Conservation (phyloP, 73 alveolate species). For the Uronychia setigera region DNA sequence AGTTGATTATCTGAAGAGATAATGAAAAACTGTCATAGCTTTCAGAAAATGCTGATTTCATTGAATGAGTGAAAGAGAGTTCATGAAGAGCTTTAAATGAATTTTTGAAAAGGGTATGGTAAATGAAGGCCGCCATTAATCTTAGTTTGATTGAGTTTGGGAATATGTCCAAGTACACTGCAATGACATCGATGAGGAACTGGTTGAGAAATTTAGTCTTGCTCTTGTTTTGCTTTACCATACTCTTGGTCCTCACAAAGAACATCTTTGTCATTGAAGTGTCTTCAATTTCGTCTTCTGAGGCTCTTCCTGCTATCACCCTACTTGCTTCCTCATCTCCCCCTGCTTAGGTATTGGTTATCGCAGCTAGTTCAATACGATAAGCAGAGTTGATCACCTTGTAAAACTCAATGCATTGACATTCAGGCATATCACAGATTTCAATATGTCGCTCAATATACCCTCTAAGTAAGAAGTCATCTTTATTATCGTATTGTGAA, state of each 20-base stretch:
- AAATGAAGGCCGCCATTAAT: conserved; percentile 46
- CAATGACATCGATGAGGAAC: conserved; percentile 39
- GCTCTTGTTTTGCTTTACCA: conserved; percentile 19
- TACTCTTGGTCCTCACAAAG: conserved; percentile 18
- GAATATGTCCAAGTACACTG: conserved; percentile 37
- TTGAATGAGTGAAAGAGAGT: conserved; percentile 24
- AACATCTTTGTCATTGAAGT: conserved; percentile 23
- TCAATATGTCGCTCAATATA: conserved; percentile 54
- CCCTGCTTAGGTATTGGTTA: conserved; percentile 39
- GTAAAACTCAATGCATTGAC: conserved; percentile 48
- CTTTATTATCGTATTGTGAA: conserved; percentile 15
- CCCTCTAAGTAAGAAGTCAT: conserved; percentile 41
- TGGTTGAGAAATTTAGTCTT: conserved; percentile 35
- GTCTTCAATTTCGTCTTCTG: conserved; percentile 31
- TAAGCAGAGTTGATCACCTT: conserved; percentile 34
- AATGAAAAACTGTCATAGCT: conserved; percentile 30
- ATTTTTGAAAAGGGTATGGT: conserved; percentile 36
- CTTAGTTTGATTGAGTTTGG: conserved; percentile 40
- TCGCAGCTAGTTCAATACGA: conserved; percentile 35
- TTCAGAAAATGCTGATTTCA: conserved; percentile 28
- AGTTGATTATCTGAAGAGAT: conserved; percentile 17
- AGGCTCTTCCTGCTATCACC: neutral
- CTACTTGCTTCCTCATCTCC: neutral
- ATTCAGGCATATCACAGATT: conserved; percentile 44
- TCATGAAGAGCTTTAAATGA: conserved; percentile 50